Conservation (phyloP, 805 yeast species). For the Starmerella asiatica region DNA sequence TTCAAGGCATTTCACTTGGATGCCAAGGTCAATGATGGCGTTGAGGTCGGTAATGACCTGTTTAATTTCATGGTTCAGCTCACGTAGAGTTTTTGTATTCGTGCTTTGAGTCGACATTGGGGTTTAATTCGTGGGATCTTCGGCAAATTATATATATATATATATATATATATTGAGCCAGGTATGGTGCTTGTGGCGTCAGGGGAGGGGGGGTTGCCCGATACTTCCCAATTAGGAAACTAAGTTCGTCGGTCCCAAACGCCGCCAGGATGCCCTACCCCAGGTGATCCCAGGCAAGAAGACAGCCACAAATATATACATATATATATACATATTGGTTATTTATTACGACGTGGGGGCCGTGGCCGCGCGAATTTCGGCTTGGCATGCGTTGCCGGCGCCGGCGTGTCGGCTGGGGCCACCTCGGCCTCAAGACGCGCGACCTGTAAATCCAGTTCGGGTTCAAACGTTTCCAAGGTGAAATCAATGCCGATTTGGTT, state of each 20-base stretch:
- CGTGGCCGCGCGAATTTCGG: constrained; percentile 17
- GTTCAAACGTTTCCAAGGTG: constrained; percentile 16
- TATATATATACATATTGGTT: not conserved
- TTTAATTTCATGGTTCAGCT: not conserved
- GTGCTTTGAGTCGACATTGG: too few species aligned
- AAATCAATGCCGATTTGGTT: constrained; percentile 2
- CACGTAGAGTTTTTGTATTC: not conserved
- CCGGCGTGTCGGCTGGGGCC: not conserved
- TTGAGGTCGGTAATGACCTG: not conserved
- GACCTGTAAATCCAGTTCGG: constrained; percentile 9
- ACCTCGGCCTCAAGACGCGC: constrained; percentile 6
- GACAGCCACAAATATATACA: not conserved
- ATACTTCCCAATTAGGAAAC: not conserved
- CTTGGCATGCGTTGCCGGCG: not conserved
- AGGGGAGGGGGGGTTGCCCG: not conserved
- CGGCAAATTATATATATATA: too few species aligned
- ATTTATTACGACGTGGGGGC: constrained; percentile 15
- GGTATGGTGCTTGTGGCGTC: not conserved
- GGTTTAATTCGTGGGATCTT: too few species aligned
- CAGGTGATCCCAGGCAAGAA: not conserved
- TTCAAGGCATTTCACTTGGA: not conserved
- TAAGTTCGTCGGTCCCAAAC: too few species aligned
- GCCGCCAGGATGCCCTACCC: not conserved
- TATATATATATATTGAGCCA: too few species aligned
- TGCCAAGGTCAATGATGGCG: not conserved